phyloP scores from a whole-genome alignment of 257 asterid species.

The Solanum tarijense region DNA sequence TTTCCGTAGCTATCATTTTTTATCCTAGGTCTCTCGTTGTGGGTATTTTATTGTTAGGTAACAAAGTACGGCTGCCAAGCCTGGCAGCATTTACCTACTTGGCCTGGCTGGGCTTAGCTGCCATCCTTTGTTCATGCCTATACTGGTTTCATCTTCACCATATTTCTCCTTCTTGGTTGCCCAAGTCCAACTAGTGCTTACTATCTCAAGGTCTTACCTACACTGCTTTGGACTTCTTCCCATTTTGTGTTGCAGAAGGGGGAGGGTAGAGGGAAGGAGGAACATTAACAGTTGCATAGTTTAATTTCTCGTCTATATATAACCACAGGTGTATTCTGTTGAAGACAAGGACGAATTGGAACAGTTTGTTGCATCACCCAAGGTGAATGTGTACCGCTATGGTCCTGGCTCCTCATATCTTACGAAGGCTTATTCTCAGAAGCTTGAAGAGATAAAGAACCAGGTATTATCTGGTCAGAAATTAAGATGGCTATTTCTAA shows the following conservation, averaged over 20 bases:
- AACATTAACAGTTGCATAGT: neutral
- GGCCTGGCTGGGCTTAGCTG: neutral
- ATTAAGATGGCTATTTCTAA: neutral
- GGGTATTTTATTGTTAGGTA: neutral
- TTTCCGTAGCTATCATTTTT: neutral
- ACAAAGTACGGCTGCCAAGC: neutral
- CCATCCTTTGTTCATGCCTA: neutral
- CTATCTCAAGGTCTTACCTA: neutral
- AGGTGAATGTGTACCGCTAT: conserved; percentile 53
- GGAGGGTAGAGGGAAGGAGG: neutral
- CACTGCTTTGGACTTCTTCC: neutral
- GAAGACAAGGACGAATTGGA: conserved; percentile 68
- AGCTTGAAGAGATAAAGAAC: conserved; percentile 65
- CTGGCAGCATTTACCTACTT: neutral
- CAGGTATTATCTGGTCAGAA: conserved; percentile 47
- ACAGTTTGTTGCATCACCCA: conserved; percentile 61
- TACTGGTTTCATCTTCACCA: neutral
- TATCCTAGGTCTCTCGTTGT: neutral
- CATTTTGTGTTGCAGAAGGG: neutral
- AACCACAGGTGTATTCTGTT: conserved; percentile 65
- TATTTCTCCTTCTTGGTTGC: neutral
- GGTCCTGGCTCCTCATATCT: conserved; percentile 31
- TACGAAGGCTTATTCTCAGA: conserved; percentile 19
- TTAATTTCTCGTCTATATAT: conserved; percentile 8
- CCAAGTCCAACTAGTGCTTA: neutral